Evolutionary conservation across 1,139 yeast species (phyloP), one percentile per base, ranked within the genome.

Genomic region (Oligophagozyma castellii): DNA sequence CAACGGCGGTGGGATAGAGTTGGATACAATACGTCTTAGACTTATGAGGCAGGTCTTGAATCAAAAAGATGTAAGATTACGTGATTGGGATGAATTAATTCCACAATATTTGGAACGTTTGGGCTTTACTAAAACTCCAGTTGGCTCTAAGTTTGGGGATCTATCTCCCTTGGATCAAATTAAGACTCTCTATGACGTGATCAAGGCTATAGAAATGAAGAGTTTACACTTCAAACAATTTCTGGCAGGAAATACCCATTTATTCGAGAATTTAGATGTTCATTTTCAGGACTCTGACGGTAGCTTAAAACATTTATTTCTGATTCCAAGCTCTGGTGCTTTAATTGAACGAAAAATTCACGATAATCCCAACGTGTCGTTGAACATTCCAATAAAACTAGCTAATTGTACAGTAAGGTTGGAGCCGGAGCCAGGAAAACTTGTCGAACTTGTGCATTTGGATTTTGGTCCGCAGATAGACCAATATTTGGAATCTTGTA

Each of bases 41-140:
- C 46, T 71, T 31, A 51, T 70, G 24, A 52, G 61, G 27, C 51
- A 55, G 14, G 31, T 55, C 10, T 38, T 55, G 5, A 51, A 57
- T 16, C 46, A 41, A 31, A 46, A 51, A 27, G 41, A 46, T 16
- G 45, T 46, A 5, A 36, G 38, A 8, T 36, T 51, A 28, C 46
- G 40, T 5, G 56, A 64, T 37, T 70, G 70, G 53, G 70, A 70
- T 39, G 55, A 53, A 28, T 53, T 61, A n/a, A 59, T 66, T 28
- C 54, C 67, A 32, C 55, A 58, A 29, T 55, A 65, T 40, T 60
- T 71, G 36, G 66, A 68, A 4, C n/a, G n/a, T n/a, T n/a, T n/a
- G n/a, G n/a, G n/a, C n/a, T n/a, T n/a, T n/a, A n/a, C n/a, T n/a
- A n/a, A n/a, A n/a, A n/a, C n/a, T n/a, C n/a, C n/a, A n/a, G 60